These are phyloP conservation scores for Lactifluus subvellereus DNA, from an alignment of 768 basidiomycete genomes.

Conservation along the genomic window DNA sequence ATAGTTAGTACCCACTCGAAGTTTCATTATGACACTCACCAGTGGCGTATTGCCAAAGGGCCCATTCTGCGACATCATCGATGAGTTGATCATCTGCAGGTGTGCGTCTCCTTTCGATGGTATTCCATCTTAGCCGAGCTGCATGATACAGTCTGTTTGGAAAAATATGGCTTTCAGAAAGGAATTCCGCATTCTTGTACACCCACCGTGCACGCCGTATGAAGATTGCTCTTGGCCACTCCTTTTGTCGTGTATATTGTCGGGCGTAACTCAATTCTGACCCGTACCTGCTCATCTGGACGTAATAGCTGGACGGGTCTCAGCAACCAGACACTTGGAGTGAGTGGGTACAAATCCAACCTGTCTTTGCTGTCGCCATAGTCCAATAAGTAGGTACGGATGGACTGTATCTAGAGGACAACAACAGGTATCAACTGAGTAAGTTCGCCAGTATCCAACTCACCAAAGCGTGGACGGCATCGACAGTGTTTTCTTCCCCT, in stretches of 20 bases:
- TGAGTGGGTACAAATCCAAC: slow-evolving; percentile 31
- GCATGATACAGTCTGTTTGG: slow-evolving; percentile 53
- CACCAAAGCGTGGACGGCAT: slow-evolving; percentile 71
- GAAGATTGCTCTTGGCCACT: slow-evolving; percentile 69
- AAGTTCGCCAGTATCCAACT: not conserved
- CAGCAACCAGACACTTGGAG: slow-evolving; percentile 2
- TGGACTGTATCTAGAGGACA: slow-evolving; percentile 48
- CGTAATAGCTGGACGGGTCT: slow-evolving; percentile 41
- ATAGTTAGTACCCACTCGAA: not conserved
- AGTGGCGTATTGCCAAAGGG: slow-evolving; percentile 67
- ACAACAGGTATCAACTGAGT: not conserved
- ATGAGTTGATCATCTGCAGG: slow-evolving; percentile 56
- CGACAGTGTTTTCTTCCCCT: slow-evolving; percentile 76
- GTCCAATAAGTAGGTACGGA: slow-evolving; percentile 66
- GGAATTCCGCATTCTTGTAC: not conserved
- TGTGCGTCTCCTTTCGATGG: slow-evolving; percentile 59
- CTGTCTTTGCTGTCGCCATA: slow-evolving; percentile 67
- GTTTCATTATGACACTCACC: slow-evolving; percentile 28
- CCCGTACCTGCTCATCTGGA: slow-evolving; percentile 51
- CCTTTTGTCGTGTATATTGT: slow-evolving; percentile 63
- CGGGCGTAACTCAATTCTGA: slow-evolving; percentile 63
- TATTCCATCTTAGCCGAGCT: slow-evolving; percentile 64
- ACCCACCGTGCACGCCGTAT: slow-evolving; percentile 59
- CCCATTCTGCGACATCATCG: slow-evolving; percentile 70
- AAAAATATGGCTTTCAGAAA: not conserved